These are phyloP conservation scores for Pascua guehoae DNA, from an alignment of 1,284 basidiomycete species.

Conservation along the genomic window DNA sequence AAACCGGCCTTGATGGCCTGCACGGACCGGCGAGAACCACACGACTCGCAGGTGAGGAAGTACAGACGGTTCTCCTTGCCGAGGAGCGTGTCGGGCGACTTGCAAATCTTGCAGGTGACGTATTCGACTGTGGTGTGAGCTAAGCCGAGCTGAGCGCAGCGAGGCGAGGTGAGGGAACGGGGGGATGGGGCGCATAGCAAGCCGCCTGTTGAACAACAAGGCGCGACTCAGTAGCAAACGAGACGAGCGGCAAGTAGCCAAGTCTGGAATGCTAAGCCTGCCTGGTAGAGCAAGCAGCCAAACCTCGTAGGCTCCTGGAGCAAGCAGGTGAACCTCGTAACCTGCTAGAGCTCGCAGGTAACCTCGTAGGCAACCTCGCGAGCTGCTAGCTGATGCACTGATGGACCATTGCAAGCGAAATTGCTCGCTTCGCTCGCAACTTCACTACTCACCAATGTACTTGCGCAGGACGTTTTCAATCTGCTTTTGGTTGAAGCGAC, in stretches of 20 bases:
- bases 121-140: constrained; percentile 73
- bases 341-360: too few species aligned
- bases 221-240: too few species aligned
- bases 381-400: too few species aligned
- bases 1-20: constrained; percentile 97
- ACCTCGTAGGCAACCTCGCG: too few species aligned
- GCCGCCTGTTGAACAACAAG: background rate
- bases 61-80: constrained; percentile 98
- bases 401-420: background rate
- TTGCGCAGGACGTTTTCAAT: constrained; percentile 95
- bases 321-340: too few species aligned
- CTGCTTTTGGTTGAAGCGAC: constrained; percentile 97
- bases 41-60: constrained; percentile 97
- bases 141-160: background rate
- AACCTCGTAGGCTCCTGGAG: too few species aligned
- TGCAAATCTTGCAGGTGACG: constrained; percentile 99
- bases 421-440: background rate
- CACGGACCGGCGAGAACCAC: constrained; percentile 87
- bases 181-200: background rate
- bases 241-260: background rate
- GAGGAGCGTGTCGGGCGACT: constrained; percentile 93
- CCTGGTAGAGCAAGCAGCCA: too few species aligned
- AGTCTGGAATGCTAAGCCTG: background rate
- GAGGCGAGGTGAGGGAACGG: background rate
- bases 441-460: constrained; percentile 74